Percentiles rank a stretch among this genome's conserved stretches.
Conservation (phyloP, 257 asterid species). For the Plantago ovata region DNA sequence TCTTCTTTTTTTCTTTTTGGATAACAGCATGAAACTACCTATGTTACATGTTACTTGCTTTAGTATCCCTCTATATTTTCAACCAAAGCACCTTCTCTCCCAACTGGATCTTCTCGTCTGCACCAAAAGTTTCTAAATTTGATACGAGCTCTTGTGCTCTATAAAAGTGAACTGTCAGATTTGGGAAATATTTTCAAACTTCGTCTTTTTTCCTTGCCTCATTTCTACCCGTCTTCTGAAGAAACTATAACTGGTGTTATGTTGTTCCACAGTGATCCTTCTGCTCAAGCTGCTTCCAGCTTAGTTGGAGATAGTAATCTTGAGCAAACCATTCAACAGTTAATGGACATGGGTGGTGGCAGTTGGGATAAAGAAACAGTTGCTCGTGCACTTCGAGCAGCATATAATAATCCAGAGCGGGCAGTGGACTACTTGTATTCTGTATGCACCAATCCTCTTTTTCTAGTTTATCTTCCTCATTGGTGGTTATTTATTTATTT, state of each 20-base stretch:
- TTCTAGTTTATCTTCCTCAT: slow-evolving; percentile 6
- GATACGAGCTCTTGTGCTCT: background rate
- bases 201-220: no score
- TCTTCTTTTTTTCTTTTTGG: background rate
- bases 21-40: background rate
- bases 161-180: slow-evolving; percentile 9
- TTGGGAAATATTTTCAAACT: no score
- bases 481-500: slow-evolving; percentile 5
- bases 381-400: slow-evolving; percentile 22
- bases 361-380: slow-evolving; percentile 23
- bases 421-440: slow-evolving; percentile 62
- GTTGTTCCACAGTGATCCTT: slow-evolving; percentile 38
- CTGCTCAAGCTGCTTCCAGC: slow-evolving; percentile 17
- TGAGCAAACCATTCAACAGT: slow-evolving; percentile 14
- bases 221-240: no score
- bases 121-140: no score
- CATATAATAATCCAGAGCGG: slow-evolving; percentile 36
- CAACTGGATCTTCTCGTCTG: no score
- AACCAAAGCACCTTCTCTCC: no score
- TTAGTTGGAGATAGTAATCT: slow-evolving; percentile 15
- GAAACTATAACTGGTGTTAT: slow-evolving; percentile 16
- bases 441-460: slow-evolving; percentile 34
- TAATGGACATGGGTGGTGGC: slow-evolving; percentile 24
- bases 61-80: no score
- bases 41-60: background rate